Evolutionary conservation across 495 filamentous ascomycete species (phyloP).

Genomic region (Penicillium coffeae): DNA sequence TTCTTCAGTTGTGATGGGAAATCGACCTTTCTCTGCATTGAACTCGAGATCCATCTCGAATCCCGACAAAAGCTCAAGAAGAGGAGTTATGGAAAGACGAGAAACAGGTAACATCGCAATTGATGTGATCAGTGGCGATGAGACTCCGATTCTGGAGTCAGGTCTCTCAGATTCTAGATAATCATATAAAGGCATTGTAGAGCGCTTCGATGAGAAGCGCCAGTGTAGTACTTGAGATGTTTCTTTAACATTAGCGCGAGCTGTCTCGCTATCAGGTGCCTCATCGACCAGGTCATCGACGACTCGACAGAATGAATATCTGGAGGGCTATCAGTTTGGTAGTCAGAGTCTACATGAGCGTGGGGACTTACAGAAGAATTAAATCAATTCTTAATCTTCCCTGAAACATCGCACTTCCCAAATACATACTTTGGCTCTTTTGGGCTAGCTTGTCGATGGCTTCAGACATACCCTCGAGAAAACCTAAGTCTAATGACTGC

Average conservation of each 20-base stretch:
- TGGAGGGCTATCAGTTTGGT: conserved; percentile 7
- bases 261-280: conserved; percentile 27
- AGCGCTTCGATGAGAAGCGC: conserved; percentile 5
- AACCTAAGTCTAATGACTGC: conserved; percentile 1
- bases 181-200: conserved; percentile 1
- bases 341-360: background rate
- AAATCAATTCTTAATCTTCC: conserved; percentile 63
- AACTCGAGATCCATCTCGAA: conserved; percentile 61
- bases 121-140: conserved; percentile 5
- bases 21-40: conserved; percentile 16
- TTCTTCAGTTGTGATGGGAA: conserved; percentile 51
- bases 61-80: conserved; percentile 56
- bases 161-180: conserved; percentile 1
- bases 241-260: conserved; percentile 8
- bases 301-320: conserved; percentile 68
- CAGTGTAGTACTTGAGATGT: conserved; percentile 8
- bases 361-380: conserved; percentile 46
- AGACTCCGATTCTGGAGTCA: background rate
- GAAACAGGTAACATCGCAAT: conserved; percentile 49
- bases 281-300: conserved; percentile 67
- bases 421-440: conserved; percentile 66
- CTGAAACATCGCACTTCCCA: conserved; percentile 60
- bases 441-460: conserved; percentile 47
- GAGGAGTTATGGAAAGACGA: conserved; percentile 47
- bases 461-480: conserved; percentile 49